Percentiles rank a stretch among this genome's conserved stretches.
Evolutionary conservation across 352 stramenopile species (phyloP).

Genomic region (Globisporangium echinulatum): DNA sequence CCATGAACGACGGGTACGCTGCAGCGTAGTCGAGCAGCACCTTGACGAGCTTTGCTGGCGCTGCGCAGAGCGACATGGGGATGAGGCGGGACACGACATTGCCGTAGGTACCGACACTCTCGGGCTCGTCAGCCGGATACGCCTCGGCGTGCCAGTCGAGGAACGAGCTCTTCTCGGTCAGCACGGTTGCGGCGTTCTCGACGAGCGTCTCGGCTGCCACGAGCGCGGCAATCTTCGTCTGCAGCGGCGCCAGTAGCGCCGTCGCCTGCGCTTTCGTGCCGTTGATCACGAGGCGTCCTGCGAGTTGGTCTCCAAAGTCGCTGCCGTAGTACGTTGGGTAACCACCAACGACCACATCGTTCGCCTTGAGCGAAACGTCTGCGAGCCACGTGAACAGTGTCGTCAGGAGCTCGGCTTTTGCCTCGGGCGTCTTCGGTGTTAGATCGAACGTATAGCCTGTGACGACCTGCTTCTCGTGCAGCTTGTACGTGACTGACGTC

Average conservation of each 20-base stretch:
- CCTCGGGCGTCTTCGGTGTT: not conserved
- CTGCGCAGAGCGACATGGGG: not conserved
- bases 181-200: not conserved
- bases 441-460: not conserved
- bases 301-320: not conserved
- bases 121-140: not conserved
- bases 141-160: slow-evolving; percentile 1
- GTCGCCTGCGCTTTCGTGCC: not conserved
- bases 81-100: slow-evolving; percentile 3
- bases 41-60: slow-evolving; percentile 3
- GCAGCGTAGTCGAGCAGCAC: not conserved
- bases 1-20: not conserved
- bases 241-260: not conserved
- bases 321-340: not conserved
- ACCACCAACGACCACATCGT: slow-evolving; percentile 1
- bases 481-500: slow-evolving; percentile 1
- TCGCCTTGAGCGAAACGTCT: not conserved
- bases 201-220: not conserved
- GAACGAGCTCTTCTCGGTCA: slow-evolving; percentile 1
- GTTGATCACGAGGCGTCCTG: slow-evolving; percentile 1
- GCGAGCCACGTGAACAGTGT: slow-evolving; percentile 2
- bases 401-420: not conserved
- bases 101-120: slow-evolving; percentile 1
- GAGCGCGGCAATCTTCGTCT: not conserved
- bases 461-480: not conserved